Evolutionary conservation across 345 rosid species (phyloP).

Genomic region (Physaria fendleri): DNA sequence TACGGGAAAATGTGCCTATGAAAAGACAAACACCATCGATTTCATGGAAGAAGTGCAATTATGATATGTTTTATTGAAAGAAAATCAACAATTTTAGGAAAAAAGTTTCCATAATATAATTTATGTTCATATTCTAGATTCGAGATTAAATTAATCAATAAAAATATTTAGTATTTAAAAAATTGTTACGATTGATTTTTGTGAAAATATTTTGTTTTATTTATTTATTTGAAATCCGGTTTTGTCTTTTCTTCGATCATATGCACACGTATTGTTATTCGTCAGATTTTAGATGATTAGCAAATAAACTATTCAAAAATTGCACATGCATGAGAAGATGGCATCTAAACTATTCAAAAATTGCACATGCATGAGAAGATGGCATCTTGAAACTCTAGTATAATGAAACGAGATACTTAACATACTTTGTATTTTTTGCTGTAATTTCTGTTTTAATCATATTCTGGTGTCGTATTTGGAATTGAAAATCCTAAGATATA

Average conservation of each 20-base stretch:
- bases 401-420: neutral
- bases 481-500: neutral
- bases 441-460: neutral
- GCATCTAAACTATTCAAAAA: slow-evolving; percentile 15
- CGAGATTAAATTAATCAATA: too few species aligned
- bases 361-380: slow-evolving; percentile 21
- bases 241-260: slow-evolving; percentile 4
- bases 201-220: too few species aligned
- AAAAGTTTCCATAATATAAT: too few species aligned
- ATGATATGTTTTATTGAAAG: too few species aligned
- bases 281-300: slow-evolving; percentile 9
- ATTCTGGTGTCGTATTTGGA: neutral
- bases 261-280: slow-evolving; percentile 15
- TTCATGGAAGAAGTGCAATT: too few species aligned
- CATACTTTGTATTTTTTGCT: neutral
- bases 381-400: slow-evolving; percentile 4
- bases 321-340: slow-evolving; percentile 21
- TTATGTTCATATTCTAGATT: too few species aligned
- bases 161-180: too few species aligned
- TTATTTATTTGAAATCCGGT: neutral
- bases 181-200: too few species aligned
- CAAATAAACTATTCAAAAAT: slow-evolving; percentile 3
- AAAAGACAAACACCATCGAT: too few species aligned
- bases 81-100: too few species aligned
- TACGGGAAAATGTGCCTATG: too few species aligned